Conservation (phyloP, 768 basidiomycete species). For the Podaxis sp. region DNA sequence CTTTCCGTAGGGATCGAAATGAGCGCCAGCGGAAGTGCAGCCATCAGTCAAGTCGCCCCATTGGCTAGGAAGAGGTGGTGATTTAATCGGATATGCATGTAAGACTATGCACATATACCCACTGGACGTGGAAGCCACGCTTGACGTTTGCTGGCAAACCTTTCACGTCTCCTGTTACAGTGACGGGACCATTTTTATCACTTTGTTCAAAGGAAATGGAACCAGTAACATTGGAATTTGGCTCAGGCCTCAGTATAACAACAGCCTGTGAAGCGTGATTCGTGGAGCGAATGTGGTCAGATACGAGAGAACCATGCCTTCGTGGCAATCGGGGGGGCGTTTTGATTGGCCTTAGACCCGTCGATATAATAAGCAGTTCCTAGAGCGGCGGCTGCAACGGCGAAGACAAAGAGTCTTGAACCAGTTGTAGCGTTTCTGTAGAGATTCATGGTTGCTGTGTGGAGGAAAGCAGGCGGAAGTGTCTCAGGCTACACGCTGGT, state of each 20-base stretch:
- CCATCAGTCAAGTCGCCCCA: constrained; percentile 67
- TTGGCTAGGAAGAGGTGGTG: constrained; percentile 24
- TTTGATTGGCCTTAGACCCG: background rate
- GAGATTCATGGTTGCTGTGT: constrained; percentile 1
- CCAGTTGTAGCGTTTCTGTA: background rate
- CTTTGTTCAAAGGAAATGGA: constrained; percentile 66
- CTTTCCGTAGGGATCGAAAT: constrained; percentile 72
- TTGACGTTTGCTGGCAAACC: constrained; percentile 56
- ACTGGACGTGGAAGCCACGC: constrained; percentile 86
- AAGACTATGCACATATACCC: constrained; percentile 24
- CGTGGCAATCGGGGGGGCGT: constrained; percentile 12
- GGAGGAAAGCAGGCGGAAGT: background rate
- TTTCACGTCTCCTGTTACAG: constrained; percentile 59
- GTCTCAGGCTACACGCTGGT: background rate
- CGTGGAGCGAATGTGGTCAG: background rate
- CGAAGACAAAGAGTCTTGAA: constrained; percentile 8
- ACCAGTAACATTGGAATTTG: constrained; percentile 60
- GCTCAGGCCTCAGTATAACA: constrained; percentile 51
- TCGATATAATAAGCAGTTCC: constrained; percentile 11
- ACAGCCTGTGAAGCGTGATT: constrained; percentile 26
- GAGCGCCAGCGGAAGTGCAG: constrained; percentile 67
- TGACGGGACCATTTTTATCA: constrained; percentile 48
- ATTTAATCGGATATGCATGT: background rate
- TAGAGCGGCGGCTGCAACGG: constrained; percentile 4
- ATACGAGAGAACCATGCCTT: constrained; percentile 19